Base-by-base conservation (phyloP, 1,284 basidiomycete species). In the Malassezia caprae region DNA sequence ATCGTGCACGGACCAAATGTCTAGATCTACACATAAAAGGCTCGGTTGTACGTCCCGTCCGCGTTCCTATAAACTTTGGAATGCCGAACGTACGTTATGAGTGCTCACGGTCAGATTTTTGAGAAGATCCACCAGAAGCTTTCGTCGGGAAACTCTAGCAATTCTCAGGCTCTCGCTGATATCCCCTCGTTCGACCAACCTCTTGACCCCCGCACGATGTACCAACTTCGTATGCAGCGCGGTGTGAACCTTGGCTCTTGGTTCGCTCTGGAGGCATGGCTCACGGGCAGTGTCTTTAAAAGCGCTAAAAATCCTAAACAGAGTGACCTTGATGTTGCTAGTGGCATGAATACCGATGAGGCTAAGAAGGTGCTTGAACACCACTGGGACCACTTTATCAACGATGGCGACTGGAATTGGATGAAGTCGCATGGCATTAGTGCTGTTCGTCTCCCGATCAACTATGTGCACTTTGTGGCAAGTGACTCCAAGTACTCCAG, bases 371-470 rank as follows among this genome's bases (percentile, higher is more conserved):
- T 82, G 5, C 77, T 91, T 27, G 85, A 90, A 68, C 72, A 76
- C 8, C 88, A 90, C 74, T 90, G 87, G 87, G 85, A 87, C 72
- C 80, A 58, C 34, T 73, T 77, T 24, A 63, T 74, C 56, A 60
- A 69, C 56, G 67, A 72, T n/a, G 66, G 66, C 8, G 72, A 74
- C 43, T 68, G 69, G 52, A 45, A 77, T 39, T 90, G 85, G 85
- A 80, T 90, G 53, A 78, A 79, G 1, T 76, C 80, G n/a, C 78
- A 78, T 51, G 88, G 88, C 0, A 81, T 90, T 70, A 91, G 90
- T 65, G 81, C 85, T 32, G 87, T 90, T 61, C 79, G 88, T 56
- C 81, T 91, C 53, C 88, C 88, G 21, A 85, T 90, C 48, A 59
- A 61, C 39, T 67, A 65, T 53, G 61, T 54, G 60, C 88, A 87